Conservation (phyloP, 164 flowering plant genomes). For the Buxus sempervirens region DNA sequence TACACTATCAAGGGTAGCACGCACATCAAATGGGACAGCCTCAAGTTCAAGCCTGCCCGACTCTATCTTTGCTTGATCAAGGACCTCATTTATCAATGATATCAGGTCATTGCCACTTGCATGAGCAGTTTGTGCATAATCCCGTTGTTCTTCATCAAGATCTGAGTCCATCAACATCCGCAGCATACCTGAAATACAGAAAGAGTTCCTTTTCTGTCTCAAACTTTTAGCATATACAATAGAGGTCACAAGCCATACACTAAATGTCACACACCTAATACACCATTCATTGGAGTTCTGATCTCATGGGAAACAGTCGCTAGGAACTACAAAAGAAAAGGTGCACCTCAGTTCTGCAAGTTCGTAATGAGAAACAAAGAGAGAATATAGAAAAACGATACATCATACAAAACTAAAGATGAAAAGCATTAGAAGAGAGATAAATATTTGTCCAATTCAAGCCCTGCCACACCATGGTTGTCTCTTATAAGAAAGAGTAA, state of each 20-base stretch:
- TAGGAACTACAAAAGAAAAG: conserved; percentile 64
- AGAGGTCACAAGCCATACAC: conserved; percentile 4
- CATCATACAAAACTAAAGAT: neutral
- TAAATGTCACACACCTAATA: conserved; percentile 53
- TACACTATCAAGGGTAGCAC: conserved; percentile 65
- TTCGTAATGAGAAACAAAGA: conserved; percentile 1
- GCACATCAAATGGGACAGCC: conserved; percentile 75
- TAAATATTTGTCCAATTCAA: too few species aligned
- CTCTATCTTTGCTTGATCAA: conserved; percentile 97
- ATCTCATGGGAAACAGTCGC: conserved; percentile 98
- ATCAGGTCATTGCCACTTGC: conserved; percentile 79
- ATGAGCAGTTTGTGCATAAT: conserved; percentile 87
- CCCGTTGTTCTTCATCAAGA: conserved; percentile 67
- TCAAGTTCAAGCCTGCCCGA: conserved; percentile 93
- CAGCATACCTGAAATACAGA: conserved; percentile 67
- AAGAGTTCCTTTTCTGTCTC: neutral
- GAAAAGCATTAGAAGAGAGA: neutral
- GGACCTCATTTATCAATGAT: conserved; percentile 82
- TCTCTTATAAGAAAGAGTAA: too few species aligned
- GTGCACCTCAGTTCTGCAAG: conserved; percentile 7
- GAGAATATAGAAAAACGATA: neutral
- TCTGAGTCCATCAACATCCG: conserved; percentile 91
- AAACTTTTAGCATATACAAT: neutral
- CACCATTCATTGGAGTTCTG: conserved; percentile 97
- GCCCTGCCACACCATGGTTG: too few species aligned